Conservation (phyloP, 805 yeast species). For the Spencermartinsiella europaea region DNA sequence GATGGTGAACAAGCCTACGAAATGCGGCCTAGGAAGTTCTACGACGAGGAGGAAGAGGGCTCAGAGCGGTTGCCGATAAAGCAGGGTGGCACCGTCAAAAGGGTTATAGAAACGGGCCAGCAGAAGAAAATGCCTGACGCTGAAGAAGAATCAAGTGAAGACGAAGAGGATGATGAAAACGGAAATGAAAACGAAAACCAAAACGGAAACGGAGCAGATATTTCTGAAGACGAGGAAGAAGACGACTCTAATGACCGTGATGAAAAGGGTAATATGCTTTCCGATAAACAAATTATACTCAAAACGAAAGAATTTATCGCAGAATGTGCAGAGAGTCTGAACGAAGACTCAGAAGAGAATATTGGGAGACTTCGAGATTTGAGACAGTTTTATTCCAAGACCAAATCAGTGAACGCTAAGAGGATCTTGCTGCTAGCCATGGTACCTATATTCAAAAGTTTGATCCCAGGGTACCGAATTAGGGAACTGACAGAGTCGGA, state of each 20-base stretch:
- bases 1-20: constrained; percentile 74
- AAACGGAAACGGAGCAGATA: no score
- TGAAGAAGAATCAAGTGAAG: constrained; percentile 25
- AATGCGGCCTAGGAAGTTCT: constrained; percentile 54
- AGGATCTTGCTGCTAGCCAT: constrained; percentile 70
- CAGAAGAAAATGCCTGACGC: constrained; percentile 29
- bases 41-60: constrained; percentile 34
- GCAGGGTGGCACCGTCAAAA: constrained; percentile 65
- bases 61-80: constrained; percentile 79
- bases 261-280: constrained; percentile 42
- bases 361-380: constrained; percentile 55
- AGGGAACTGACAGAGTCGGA: constrained; percentile 79
- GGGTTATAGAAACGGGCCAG: constrained; percentile 41
- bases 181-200: constrained; percentile 29
- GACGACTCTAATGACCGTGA: constrained; percentile 30
- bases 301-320: constrained; percentile 81
- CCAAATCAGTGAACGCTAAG: constrained; percentile 49
- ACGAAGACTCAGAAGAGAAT: constrained; percentile 88
- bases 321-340: constrained; percentile 64
- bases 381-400: constrained; percentile 29
- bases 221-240: constrained; percentile 25
- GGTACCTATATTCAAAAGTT: constrained; percentile 75
- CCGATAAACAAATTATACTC: constrained; percentile 49
- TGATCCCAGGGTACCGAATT: constrained; percentile 84
- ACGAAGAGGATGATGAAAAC: constrained; percentile 27